Percentiles rank a stretch among this genome's conserved stretches.
These are phyloP conservation scores for Cyclotella sp. DNA, from an alignment of 108 stramenopile species.

Conservation along the genomic window DNA sequence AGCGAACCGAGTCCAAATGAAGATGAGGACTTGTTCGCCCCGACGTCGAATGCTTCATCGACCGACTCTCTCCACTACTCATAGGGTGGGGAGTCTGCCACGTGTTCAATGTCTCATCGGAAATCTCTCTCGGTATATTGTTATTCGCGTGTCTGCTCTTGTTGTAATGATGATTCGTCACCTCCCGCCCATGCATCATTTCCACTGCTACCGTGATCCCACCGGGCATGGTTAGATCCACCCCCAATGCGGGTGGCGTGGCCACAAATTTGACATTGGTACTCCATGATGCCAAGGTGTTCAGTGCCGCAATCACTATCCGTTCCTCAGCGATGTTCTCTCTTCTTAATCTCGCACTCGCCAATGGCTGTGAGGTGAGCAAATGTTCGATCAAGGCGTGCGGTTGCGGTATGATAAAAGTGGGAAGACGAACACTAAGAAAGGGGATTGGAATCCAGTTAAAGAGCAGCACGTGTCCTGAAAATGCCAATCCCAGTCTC, in stretches of 20 bases:
- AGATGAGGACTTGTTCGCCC: constrained; percentile 23
- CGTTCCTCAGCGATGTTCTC: constrained; percentile 80
- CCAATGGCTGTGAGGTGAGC: constrained; percentile 78
- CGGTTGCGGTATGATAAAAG: constrained; percentile 89
- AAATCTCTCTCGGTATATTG: constrained; percentile 33
- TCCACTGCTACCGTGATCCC: constrained; percentile 82
- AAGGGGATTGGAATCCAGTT: constrained; percentile 85
- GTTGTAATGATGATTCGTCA: constrained; percentile 52
- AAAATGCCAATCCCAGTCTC: constrained; percentile 79
- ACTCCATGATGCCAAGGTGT: constrained; percentile 73
- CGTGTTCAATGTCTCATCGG: constrained; percentile 63
- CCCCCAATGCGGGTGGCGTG: constrained; percentile 61
- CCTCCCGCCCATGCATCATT: constrained; percentile 82
- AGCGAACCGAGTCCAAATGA: constrained; percentile 28
- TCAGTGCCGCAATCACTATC: constrained; percentile 71
- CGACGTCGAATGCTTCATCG: not conserved
- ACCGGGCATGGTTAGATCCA: constrained; percentile 85
- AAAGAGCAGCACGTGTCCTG: constrained; percentile 81
- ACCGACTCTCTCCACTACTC: not conserved
- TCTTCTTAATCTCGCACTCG: constrained; percentile 71
- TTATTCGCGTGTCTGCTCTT: constrained; percentile 19
- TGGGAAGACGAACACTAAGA: constrained; percentile 73
- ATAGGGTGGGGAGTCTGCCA: constrained; percentile 60
- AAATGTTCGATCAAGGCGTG: constrained; percentile 83
- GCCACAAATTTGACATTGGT: constrained; percentile 64